Percentiles rank a stretch among this genome's conserved stretches.
These are phyloP conservation scores for Geotrichum bryndzae DNA, from an alignment of 1,139 yeast species.

Conservation along the genomic window DNA sequence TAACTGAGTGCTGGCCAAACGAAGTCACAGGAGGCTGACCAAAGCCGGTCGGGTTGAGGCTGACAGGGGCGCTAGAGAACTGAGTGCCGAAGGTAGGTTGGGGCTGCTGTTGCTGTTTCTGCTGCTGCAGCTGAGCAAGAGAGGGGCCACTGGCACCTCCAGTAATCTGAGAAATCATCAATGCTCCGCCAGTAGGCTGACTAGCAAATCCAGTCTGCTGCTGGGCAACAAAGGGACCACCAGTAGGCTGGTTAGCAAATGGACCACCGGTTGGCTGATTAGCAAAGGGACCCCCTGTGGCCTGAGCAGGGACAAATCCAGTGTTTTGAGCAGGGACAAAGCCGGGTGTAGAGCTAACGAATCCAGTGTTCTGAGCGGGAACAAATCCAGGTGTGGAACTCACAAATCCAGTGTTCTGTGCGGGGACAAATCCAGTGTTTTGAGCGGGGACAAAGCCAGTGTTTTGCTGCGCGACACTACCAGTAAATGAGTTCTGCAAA, in stretches of 20 bases:
- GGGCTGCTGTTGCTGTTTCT: conserved; percentile 14
- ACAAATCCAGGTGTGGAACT: conserved; percentile 5
- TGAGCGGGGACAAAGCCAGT: conserved; percentile 5
- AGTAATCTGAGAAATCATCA: conserved; percentile 8
- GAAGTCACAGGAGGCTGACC: conserved; percentile 8
- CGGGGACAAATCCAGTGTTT: conserved; percentile 8
- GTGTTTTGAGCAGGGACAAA: background rate
- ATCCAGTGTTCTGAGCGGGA: conserved; percentile 1
- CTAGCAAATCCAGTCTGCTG: conserved; percentile 9
- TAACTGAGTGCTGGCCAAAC: conserved; percentile 6
- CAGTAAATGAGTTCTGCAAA: conserved; percentile 9
- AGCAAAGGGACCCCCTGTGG: conserved; percentile 13
- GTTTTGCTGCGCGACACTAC: conserved; percentile 6
- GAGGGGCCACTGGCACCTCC: conserved; percentile 16
- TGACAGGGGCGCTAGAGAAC: conserved; percentile 1
- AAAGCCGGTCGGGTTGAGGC: background rate
- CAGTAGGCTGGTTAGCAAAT: conserved; percentile 10
- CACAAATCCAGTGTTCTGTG: conserved; percentile 2
- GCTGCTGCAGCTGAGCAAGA: conserved; percentile 14
- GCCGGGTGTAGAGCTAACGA: conserved; percentile 3
- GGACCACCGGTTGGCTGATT: conserved; percentile 8
- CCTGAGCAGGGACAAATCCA: conserved; percentile 4
- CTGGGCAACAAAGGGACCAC: conserved; percentile 12
- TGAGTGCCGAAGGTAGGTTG: conserved; percentile 14
- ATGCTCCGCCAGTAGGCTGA: conserved; percentile 13